phyloP scores from a whole-genome alignment of 768 basidiomycete genomes.

The Kwoniella sp. region DNA sequence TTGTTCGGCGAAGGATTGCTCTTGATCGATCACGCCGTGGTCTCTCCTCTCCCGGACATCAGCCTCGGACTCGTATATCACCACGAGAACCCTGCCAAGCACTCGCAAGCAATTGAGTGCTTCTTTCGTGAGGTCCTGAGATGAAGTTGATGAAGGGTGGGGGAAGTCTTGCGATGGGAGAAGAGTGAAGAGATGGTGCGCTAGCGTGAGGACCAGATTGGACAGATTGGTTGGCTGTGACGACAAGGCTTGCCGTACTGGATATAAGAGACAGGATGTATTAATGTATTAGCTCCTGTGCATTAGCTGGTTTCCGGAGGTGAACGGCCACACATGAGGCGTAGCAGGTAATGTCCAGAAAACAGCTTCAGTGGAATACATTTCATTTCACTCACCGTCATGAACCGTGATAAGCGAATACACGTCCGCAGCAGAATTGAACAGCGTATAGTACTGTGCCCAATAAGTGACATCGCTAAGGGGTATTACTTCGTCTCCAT shows the following conservation, averaged over 20 bases:
- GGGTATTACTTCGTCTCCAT: constrained; percentile 72
- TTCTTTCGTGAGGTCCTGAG: constrained; percentile 74
- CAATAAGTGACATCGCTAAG: constrained; percentile 75
- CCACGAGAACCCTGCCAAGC: constrained; percentile 81
- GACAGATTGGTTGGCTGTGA: constrained; percentile 84
- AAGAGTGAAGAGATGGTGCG: constrained; percentile 55
- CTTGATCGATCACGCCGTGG: constrained; percentile 14
- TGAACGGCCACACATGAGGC: no score
- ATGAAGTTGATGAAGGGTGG: constrained; percentile 63
- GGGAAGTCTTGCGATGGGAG: constrained; percentile 46
- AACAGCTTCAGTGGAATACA: constrained; percentile 20
- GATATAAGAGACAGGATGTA: neutral
- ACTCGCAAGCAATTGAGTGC: constrained; percentile 90
- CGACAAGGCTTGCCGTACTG: constrained; percentile 78
- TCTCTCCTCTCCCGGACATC: constrained; percentile 49
- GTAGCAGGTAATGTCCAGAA: neutral
- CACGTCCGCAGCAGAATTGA: constrained; percentile 87
- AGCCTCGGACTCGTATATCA: constrained; percentile 65
- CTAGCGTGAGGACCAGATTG: constrained; percentile 73
- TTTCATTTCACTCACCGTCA: constrained; percentile 65
- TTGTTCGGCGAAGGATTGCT: constrained; percentile 67
- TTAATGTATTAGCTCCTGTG: constrained; percentile 4
- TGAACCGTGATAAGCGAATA: constrained; percentile 84
- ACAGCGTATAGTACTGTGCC: constrained; percentile 84
- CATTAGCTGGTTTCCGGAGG: no score